phyloP scores from a whole-genome alignment of 176 grass and related monocot species.

The Eragrostis curvula region DNA sequence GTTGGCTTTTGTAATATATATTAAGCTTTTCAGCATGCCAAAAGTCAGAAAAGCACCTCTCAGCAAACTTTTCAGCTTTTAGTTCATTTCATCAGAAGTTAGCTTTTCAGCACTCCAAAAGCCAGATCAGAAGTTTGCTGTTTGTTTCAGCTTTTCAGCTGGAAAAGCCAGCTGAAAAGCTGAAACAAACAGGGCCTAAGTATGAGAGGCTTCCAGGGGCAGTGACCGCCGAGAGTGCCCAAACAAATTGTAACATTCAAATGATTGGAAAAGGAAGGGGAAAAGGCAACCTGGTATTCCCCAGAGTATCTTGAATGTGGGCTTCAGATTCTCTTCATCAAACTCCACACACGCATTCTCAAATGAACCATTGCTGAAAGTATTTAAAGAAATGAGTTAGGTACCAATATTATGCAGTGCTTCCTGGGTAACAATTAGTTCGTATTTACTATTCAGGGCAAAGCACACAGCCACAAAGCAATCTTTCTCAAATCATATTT shows the following conservation, averaged over 20 bases:
- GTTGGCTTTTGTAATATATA: too few relatives aligned
- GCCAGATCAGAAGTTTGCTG: too few relatives aligned
- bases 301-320: conserved; percentile 87
- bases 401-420: conserved; percentile 18
- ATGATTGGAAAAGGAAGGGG: not conserved
- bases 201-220: not conserved
- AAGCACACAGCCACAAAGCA: not conserved
- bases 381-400: conserved; percentile 25
- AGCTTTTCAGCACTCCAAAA: too few relatives aligned
- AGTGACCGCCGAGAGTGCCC: not conserved
- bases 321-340: conserved; percentile 78
- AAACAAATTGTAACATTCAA: conserved; percentile 25
- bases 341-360: conserved; percentile 89
- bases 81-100: too few relatives aligned
- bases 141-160: too few relatives aligned
- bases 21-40: too few relatives aligned
- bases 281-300: conserved; percentile 73
- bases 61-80: too few relatives aligned
- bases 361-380: conserved; percentile 69
- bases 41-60: too few relatives aligned
- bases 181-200: too few relatives aligned
- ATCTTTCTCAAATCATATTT: not conserved
- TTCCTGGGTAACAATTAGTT: conserved; percentile 4
- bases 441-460: conserved; percentile 34
- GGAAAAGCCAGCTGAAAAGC: too few relatives aligned